These are phyloP conservation scores for Penicillium ucsense DNA, from an alignment of 495 filamentous ascomycete genomes.

Conservation along the genomic window DNA sequence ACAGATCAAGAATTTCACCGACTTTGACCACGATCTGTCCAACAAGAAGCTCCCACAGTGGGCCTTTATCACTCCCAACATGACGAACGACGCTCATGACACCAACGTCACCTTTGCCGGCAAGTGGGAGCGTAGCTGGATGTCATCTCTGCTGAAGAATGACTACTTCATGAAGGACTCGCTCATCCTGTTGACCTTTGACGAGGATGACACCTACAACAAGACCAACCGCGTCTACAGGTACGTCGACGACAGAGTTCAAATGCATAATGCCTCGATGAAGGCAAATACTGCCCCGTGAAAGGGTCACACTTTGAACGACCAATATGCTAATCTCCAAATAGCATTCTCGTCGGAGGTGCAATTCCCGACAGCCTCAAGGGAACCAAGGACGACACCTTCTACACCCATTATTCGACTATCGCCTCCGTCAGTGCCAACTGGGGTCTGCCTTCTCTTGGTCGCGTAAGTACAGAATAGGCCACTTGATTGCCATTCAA, in stretches of 20 bases:
- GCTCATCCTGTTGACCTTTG: slow-evolving; percentile 44
- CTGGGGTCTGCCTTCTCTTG: slow-evolving; percentile 57
- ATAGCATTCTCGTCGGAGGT: slow-evolving; percentile 52
- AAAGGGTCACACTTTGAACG: not conserved
- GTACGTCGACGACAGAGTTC: not conserved
- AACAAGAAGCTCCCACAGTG: slow-evolving; percentile 54
- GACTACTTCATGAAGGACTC: slow-evolving; percentile 51
- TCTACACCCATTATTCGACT: slow-evolving; percentile 65
- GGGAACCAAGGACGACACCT: slow-evolving; percentile 53
- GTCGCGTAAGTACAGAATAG: slow-evolving; percentile 23
- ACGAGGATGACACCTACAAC: slow-evolving; percentile 54
- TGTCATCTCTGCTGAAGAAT: slow-evolving; percentile 51
- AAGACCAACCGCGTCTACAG: slow-evolving; percentile 43
- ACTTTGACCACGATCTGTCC: slow-evolving; percentile 49
- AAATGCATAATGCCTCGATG: not conserved
- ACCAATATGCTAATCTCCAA: not conserved
- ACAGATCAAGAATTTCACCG: slow-evolving; percentile 58
- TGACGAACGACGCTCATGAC: slow-evolving; percentile 66
- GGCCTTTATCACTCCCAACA: slow-evolving; percentile 69
- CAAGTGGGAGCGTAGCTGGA: slow-evolving; percentile 48
- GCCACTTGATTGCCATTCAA: too few species aligned
- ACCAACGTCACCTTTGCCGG: slow-evolving; percentile 51
- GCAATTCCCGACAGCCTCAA: slow-evolving; percentile 47
- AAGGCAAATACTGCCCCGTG: too few species aligned
- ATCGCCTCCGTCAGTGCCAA: slow-evolving; percentile 59